Conservation (phyloP, 345 rosid genomes). For the Populus euphratica region DNA sequence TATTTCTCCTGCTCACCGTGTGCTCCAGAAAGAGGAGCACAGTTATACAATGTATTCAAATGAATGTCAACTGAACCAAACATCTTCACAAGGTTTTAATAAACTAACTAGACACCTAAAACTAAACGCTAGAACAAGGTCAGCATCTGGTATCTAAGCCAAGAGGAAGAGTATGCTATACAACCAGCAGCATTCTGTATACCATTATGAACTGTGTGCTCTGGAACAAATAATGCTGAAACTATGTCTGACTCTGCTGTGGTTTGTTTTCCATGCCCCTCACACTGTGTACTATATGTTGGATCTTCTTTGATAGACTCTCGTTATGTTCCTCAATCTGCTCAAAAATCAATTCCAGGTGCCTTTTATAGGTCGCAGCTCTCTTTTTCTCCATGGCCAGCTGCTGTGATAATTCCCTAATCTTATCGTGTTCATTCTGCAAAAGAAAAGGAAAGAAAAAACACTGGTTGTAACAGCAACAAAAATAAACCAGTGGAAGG, state of each 20-base stretch:
- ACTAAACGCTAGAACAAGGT: conserved; percentile 1
- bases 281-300: conserved; percentile 72
- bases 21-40: conserved; percentile 7
- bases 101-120: conserved; percentile 12
- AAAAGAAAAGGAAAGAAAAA: background rate
- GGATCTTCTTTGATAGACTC: conserved; percentile 73
- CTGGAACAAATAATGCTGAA: conserved; percentile 13
- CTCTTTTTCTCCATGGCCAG: conserved; percentile 85
- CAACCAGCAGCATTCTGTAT: conserved; percentile 7
- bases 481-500: background rate
- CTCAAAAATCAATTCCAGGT: conserved; percentile 81
- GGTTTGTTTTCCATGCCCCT: conserved; percentile 65
- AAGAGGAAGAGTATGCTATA: background rate
- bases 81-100: conserved; percentile 6
- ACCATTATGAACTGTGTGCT: background rate
- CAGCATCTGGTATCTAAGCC: conserved; percentile 2
- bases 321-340: conserved; percentile 89
- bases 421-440: conserved; percentile 92
- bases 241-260: conserved; percentile 46
- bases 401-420: conserved; percentile 91
- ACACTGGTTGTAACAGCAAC: background rate
- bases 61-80: conserved; percentile 5
- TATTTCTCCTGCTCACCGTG: background rate
- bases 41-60: background rate
- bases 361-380: conserved; percentile 83